Evolutionary conservation across 306 rosid species (phyloP), one percentile per base, ranked within the genome.

Genomic region (Mimosa bimucronata): DNA sequence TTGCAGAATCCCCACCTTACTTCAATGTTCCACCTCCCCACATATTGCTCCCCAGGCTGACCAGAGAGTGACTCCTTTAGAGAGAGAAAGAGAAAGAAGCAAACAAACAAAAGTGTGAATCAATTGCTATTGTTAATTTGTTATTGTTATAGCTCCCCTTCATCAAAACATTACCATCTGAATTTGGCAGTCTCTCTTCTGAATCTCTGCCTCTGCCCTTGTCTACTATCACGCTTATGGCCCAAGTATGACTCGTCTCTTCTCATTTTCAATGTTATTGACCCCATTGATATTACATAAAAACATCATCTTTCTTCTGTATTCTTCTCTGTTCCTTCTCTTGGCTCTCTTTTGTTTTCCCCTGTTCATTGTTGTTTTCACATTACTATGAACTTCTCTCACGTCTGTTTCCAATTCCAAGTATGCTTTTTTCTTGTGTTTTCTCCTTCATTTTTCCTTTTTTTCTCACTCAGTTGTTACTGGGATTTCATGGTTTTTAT

Each of bases 231-330:
- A 53, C 70, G 66, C 53, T 73, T 71, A 92, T 88, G 94, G 92
- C 92, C 77, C 93, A 94, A 85, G 97, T 94, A 91, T 78, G 97
- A 77, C 30, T 68, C 42, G 57, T 61, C 37, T 25, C 31, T 58
- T 77, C n/a, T 73, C 74, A 53, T 67, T 3, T 16, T 3, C 29
- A 34, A 16, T 48, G 1, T 8, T 34, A 34, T 21, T 55, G 1
- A 55, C 14, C 21, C 46, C 15, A 8, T 7, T n/a, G n/a, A n/a
- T n/a, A n/a, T n/a, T 18, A 37, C 13, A 66, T 19, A n/a, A 37
- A 78, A 66, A 13, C 72, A 60, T 69, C 61, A 34, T 75, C 23
- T 21, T 64, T 65, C 60, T n/a, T 46, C 61, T 74, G 15, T 1
- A 2, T 18, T 66, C 31, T 0, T 66, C 13, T 34, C 25, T 66